Evolutionary conservation across 169 alveolate species (phyloP), one percentile per base, ranked within the genome.

Genomic region (Cardiosporidium cionae): DNA sequence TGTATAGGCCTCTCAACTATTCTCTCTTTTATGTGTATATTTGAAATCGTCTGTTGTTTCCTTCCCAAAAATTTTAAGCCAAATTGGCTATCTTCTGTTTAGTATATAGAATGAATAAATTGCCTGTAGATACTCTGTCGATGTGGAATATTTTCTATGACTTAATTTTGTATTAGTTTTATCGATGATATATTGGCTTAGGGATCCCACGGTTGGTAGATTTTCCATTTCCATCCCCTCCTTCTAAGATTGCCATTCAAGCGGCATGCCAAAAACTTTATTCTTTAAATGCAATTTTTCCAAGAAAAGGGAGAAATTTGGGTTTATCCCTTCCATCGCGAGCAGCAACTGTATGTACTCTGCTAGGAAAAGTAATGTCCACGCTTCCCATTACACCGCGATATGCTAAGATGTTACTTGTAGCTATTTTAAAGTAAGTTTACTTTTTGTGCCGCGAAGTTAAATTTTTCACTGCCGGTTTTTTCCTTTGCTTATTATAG

Each of bases 161-260:
- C n/a, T n/a, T n/a, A n/a, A n/a, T n/a, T n/a, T n/a, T n/a, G n/a
- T n/a, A n/a, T n/a, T n/a, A n/a, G n/a, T n/a, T n/a, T n/a, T n/a
- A n/a, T n/a, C n/a, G n/a, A n/a, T n/a, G n/a, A n/a, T n/a, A n/a
- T n/a, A n/a, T n/a, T n/a, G n/a, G n/a, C n/a, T n/a, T n/a, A 78
- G 84, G 84, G 25, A 72, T 78, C 9, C 76, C 78, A 2, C 78
- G 79, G 23, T 70, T 74, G 62, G 52, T 72, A 6, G 54, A 72
- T 0, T 78, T 71, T 32, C 84, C 84, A 37, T 78, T 78, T 53
- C 84, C 84, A 22, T 64, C 79, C 0, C 79, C 84, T 4, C 84
- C 84, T 7, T 68, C 71, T 3, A 65, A 63, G 29, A 5, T 44
- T 2, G 79, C 84, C 2, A 63, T 71, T 9, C 68, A 67, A 2